Base-by-base conservation (phyloP, 2,329 filamentous ascomycete species). In the Cladorrhinum sp. region DNA sequence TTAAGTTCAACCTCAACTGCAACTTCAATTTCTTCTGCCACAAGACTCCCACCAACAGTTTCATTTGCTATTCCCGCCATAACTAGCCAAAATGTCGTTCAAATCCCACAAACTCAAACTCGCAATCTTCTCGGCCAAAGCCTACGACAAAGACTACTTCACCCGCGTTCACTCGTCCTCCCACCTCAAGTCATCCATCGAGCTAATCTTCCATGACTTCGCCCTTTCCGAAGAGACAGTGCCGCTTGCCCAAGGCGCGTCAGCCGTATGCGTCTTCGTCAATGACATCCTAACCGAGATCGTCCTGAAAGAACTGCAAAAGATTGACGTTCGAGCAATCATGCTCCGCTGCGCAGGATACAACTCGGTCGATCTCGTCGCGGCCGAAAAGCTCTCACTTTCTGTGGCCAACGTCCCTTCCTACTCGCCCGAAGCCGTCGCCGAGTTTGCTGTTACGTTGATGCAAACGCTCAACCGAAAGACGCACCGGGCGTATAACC, bases 361-460 rank as follows among this genome's bases (percentile, higher is more conserved):
- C 78, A 88, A 90, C 76, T 85, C 88, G 66, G 82, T 89, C 61
- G 83, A 89, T 69, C 80, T 89, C 21, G 70, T 72, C 18, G 75
- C 77, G 1, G 87, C 87, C 58, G 76, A 80, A 66, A 69, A 72
- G 20, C 77, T 85, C 2, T 80, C 81, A 60, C 74, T 90, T 65
- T 82, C 83, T 68, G 85, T 89, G 50, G 85, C 85, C 66, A 85
- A 86, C 62, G 86, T 90, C 33, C 86, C 87, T 1, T 82, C 84
- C 2, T 90, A 90, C 74, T 86, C 85, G 7, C 87, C 87, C 61
- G 84, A 89, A 72, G 84, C 86, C 1, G 87, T 90, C 2, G 86
- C 86, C 65, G 87, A 90, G 76, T 89, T 88, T 68, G 82, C 85
- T 46, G 80, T 89, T n/a, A 84, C 86, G 1, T 77, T 89, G 62